Evolutionary conservation across 1,139 yeast genomes (phyloP), one percentile per base, ranked within the genome.

Genomic region (Zygoascus sp.): DNA sequence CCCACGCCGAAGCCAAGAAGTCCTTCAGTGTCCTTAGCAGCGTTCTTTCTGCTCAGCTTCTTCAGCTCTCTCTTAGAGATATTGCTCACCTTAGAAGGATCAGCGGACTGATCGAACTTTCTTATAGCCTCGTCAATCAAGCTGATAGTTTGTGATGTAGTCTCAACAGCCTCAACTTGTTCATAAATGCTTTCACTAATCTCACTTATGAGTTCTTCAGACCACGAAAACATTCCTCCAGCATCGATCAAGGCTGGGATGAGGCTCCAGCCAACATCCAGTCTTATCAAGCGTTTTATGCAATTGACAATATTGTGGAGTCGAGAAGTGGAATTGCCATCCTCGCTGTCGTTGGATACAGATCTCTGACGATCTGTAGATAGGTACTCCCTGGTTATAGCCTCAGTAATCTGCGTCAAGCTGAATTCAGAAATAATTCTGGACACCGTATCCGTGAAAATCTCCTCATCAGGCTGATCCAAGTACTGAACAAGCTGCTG

Each of bases 141-240:
- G 1, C 82, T 75, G 53, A 80, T 66, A 49, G 79, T 73, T 61
- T 76, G 77, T 15, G 79, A 70, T 50, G 79, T 79, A 21, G 69
- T 64, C 40, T 74, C 71, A 46, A 81, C 62, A 1, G 79, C 68
- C 13, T 70, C 72, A 27, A 82, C 71, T 59, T 80, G 80, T 9
- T 62, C 55, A 45, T 72, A 73, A 8, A 83, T 69, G 19, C 74
- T 68, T 17, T 58, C 61, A 21, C 72, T 68, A 49, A 83, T 66
- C 37, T 67, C 70, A 7, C 13, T 63, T 60, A 46, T 27, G 9
- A 46, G n/a, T 35, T 83, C 66, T 39, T 80, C 73, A 9, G 68
- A 68, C 79, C 85, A 81, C 32, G 81, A 76, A 58, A 83, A 78
- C 40, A 84, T 66, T 0, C 94, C 94, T 47, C 83, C 84, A 5